Conservation (phyloP, 345 rosid genomes). For the Eucalyptus erythrocorys region DNA sequence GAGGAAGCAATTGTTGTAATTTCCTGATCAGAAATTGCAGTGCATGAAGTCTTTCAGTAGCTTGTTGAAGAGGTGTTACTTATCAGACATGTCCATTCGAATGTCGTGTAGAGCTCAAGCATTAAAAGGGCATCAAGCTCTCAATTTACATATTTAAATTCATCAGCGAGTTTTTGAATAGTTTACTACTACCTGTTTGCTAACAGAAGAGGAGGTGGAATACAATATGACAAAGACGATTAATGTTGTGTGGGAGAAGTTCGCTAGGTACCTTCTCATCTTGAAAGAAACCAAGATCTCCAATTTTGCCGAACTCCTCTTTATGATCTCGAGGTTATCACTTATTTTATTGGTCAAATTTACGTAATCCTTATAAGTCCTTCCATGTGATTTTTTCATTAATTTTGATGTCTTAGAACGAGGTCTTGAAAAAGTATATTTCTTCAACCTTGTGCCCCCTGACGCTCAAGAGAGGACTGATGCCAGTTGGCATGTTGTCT, state of each 20-base stretch:
- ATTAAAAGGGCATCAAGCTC: background rate
- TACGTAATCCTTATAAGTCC: background rate
- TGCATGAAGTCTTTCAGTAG: background rate
- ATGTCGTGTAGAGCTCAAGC: background rate
- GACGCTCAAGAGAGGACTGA: background rate
- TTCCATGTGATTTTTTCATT: background rate
- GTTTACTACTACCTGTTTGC: background rate
- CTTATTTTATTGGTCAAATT: background rate
- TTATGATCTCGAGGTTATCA: background rate
- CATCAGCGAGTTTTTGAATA: accelerated
- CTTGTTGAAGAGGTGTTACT: background rate
- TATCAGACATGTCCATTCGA: background rate
- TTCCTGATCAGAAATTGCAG: background rate
- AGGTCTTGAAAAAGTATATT: background rate
- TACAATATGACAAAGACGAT: background rate
- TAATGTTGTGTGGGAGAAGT: background rate
- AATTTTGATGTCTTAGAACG: background rate
- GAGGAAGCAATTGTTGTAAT: background rate
- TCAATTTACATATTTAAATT: accelerated
- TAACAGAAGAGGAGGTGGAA: background rate
- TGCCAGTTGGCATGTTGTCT: background rate
- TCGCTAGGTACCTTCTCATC: too few species aligned
- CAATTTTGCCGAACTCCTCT: background rate
- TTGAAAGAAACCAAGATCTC: background rate
- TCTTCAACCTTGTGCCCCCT: background rate